Evolutionary conservation across 208 protist species (phyloP).

Genomic region (Leishmania tarentolae): DNA sequence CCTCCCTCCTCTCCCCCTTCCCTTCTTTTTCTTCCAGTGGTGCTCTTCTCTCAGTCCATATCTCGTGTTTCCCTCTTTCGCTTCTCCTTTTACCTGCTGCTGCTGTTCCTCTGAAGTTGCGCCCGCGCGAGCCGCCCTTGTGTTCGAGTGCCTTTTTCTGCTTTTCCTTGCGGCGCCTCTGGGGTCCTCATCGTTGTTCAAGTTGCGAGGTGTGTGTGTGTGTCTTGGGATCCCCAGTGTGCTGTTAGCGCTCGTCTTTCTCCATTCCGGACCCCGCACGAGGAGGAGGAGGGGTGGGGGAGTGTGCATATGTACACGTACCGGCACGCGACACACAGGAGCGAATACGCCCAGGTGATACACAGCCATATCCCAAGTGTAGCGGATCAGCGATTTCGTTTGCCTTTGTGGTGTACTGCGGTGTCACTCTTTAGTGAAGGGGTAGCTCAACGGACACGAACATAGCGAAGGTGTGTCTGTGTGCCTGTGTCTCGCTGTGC

Average conservation of each 20-base stretch:
- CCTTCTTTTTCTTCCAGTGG: not conserved
- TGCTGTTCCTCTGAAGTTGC: not conserved
- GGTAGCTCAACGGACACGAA: not conserved
- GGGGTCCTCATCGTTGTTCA: not conserved
- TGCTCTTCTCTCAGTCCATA: not conserved
- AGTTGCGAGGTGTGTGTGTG: not conserved
- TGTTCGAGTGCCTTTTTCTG: not conserved
- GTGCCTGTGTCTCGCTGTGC: not conserved
- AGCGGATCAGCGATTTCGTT: not conserved
- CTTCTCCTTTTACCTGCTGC: not conserved
- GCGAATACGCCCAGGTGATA: not conserved
- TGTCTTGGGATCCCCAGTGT: not conserved
- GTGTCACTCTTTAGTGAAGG: not conserved
- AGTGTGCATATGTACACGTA: not conserved
- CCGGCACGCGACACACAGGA: not conserved
- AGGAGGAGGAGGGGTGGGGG: not conserved
- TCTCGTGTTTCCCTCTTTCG: not conserved
- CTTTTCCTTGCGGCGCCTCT: not conserved
- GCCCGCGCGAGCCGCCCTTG: not conserved
- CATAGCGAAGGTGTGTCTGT: not conserved
- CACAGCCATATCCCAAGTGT: not conserved
- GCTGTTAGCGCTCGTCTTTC: not conserved
- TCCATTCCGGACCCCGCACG: not conserved
- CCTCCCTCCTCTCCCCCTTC: not conserved
- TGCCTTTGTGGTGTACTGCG: not conserved